Evolutionary conservation across 169 alveolate genomes (phyloP), one percentile per base, ranked within the genome.

Genomic region (Babesia gibsoni): DNA sequence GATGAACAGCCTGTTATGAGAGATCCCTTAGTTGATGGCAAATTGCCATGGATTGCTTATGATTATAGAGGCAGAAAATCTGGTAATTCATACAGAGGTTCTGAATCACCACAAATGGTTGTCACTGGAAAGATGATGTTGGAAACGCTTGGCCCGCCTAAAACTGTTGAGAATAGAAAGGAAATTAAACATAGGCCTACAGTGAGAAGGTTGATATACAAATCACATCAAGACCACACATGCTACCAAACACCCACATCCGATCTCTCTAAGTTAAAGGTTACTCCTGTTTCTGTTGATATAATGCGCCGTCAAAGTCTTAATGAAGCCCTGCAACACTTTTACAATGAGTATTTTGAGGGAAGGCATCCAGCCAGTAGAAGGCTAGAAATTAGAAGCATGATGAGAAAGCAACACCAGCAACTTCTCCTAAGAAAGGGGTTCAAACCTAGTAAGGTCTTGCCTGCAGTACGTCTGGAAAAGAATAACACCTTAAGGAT

Each of bases 351-450:
- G 32, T 57, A 54, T 25, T 77, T 77, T 23, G 56, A 77, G 36
- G 82, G 82, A 1, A 33, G 61, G 32, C 86, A 77, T 54, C 86
- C 86, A 4, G 86, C 82, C 20, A 3, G 8, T 25, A 58, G 72
- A 0, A 57, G 86, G 58, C 54, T 77, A 25, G 23, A 56, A 3
- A 67, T 41, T 4, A 59, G 86, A 25, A 39, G 30, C 37, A 36
- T 4, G 35, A 77, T 77, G 86, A 23, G 23, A 8, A 9, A 18
- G 25, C 86, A 77, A 25, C 12, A 25, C 0, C 30, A 37, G 20
- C 32, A 25, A 32, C 16, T 49, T 25, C 36, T 52, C n/a, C 48
- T 20, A 23, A 22, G 39, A 16, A 29, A 23, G 27, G 25, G 39
- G 23, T 77, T 57, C 64, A 59, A 67, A 18, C 8, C 37, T 9